These are phyloP conservation scores for Lupinus albus DNA, from an alignment of 306 rosid genomes.

Conservation along the genomic window DNA sequence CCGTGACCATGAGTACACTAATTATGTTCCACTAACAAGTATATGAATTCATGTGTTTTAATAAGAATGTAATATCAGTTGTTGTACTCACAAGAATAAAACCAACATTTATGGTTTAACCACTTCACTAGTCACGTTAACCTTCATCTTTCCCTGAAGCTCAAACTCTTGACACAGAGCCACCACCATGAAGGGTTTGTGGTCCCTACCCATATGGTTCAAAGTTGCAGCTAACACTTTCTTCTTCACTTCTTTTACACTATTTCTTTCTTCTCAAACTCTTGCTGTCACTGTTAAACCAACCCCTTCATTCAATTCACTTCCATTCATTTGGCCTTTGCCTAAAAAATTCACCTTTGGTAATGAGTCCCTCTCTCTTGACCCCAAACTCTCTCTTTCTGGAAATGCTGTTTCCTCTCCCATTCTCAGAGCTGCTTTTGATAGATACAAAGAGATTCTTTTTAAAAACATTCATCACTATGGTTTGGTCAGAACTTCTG, in stretches of 20 bases:
- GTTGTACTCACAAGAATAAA: too few species aligned
- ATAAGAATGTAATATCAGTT: too few species aligned
- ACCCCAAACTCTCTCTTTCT: constrained; percentile 66
- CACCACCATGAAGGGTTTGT: constrained; percentile 38
- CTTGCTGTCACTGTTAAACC: constrained; percentile 1
- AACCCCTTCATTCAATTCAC: constrained; percentile 41
- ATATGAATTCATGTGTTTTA: too few species aligned
- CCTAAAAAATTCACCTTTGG: constrained; percentile 75
- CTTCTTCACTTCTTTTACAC: constrained; percentile 33
- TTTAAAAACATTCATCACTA: constrained; percentile 52
- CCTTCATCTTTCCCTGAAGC: not conserved
- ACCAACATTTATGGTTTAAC: too few species aligned
- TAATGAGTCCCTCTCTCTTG: constrained; percentile 61
- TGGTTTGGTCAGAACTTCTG: constrained; percentile 41
- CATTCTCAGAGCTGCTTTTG: constrained; percentile 64
- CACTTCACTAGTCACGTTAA: not conserved
- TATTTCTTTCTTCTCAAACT: constrained; percentile 40
- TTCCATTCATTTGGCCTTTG: constrained; percentile 83
- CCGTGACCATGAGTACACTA: too few species aligned
- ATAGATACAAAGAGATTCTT: constrained; percentile 64
- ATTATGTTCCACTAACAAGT: too few species aligned
- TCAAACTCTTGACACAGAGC: constrained; percentile 9
- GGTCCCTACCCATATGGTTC: constrained; percentile 18
- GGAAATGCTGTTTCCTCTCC: constrained; percentile 58
- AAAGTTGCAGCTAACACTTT: not conserved